Conservation (phyloP, 495 filamentous ascomycete species). For the Penicillium atrosanguineum region DNA sequence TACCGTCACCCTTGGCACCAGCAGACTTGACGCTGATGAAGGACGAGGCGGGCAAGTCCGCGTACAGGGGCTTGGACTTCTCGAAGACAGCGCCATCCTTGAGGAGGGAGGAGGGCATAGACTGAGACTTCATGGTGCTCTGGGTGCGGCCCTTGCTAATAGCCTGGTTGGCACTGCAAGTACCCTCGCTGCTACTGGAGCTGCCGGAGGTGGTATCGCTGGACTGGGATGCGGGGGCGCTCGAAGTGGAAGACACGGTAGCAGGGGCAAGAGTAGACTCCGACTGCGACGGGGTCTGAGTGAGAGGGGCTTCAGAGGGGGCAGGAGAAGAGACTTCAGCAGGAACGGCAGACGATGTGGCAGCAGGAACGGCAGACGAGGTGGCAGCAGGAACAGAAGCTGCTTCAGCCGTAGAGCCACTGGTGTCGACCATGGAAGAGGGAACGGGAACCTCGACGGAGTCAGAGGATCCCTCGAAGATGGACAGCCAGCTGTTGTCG, state of each 20-base stretch:
- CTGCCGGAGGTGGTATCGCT: constrained; percentile 6
- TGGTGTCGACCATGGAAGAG: constrained; percentile 1
- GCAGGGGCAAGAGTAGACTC: neutral
- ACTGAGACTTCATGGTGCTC: constrained; percentile 28
- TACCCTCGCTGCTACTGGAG: constrained; percentile 15
- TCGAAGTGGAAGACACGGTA: neutral
- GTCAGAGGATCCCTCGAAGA: constrained; percentile 6
- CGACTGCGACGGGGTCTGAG: neutral
- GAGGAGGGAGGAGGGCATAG: constrained; percentile 41
- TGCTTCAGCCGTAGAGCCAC: constrained; percentile 1
- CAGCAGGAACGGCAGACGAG: neutral
- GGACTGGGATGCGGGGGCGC: neutral
- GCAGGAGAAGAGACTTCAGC: neutral
- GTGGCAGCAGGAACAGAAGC: neutral
- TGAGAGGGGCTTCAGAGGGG: neutral
- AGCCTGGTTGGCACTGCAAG: constrained; percentile 30
- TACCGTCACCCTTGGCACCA: constrained; percentile 78
- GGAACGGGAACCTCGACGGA: constrained; percentile 4
- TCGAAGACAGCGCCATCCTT: constrained; percentile 56
- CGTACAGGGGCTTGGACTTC: constrained; percentile 67
- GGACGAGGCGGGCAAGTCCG: constrained; percentile 38
- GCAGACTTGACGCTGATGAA: constrained; percentile 71
- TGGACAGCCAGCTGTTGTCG: constrained; percentile 15
- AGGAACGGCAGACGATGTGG: constrained; percentile 1
- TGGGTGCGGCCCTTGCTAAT: constrained; percentile 40